Base-by-base conservation (phyloP, 1,284 basidiomycete species). In the Melampsora americana region DNA sequence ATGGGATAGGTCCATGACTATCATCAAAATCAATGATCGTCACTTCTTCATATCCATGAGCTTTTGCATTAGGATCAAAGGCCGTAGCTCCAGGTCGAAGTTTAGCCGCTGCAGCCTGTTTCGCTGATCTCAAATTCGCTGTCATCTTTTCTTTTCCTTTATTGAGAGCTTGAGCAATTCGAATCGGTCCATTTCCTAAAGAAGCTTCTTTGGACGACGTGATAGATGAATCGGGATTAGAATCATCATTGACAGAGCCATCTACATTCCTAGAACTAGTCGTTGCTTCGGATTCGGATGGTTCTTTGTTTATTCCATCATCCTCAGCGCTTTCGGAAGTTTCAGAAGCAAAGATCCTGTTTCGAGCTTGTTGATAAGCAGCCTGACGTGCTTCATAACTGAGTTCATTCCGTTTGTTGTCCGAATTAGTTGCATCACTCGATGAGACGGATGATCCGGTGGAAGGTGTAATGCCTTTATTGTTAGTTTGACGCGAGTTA, bases 1-100 rank as follows among this genome's bases (percentile, higher is more conserved):
- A 61, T 14, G 60, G 60, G 16, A 32, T 61, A 3, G n/a, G 23
- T 26, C 14, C 60, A 4, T 53, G 50, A 53, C 50, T 23, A 18
- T 74, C 28, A 35, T 74, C 71, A 11, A 74, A 48, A n/a, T 66
- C 71, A 42, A 74, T 74, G 5, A 75, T 68, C 9, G 73, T 75
- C 30, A 75, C 73, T 68, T 75, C 73, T 62, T 75, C 73, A 28
- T 75, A 75, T 12, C 73, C 73, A 42, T 75, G 73, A 14, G 73
- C 73, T 44, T 75, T 75, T n/a, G 73, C 73, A 53, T 44, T 61
- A 3, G 73, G 73, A 64, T 75, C 73, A 46, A 75, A 75, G 14
- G 50, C 46, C 28, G 73, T 75, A 3, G 73, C 73, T 39, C 73
- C 62, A 20, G 73, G 73, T 26, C 73, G 66, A 16, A 75, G 56